phyloP scores from a whole-genome alignment of 2,329 filamentous ascomycete species.

The Magnaporthiopsis incrustans region DNA sequence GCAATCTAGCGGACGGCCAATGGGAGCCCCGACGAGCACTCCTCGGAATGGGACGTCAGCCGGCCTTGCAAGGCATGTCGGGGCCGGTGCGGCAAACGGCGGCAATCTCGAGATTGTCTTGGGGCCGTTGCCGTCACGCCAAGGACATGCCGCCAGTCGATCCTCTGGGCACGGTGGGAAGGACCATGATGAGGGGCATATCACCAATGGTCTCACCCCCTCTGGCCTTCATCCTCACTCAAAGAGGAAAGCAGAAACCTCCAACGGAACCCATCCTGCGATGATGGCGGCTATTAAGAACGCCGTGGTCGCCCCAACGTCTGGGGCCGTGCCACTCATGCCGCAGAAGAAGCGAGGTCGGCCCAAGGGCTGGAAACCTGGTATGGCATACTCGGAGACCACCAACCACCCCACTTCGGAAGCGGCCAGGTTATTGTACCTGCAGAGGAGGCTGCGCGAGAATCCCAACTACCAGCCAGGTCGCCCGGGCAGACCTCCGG shows the following conservation, averaged over 20 bases:
- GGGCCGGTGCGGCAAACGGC: not conserved
- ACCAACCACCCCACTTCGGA: conserved; percentile 9
- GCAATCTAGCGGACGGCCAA: not conserved
- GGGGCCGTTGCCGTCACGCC: no score
- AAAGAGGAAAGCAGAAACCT: not conserved
- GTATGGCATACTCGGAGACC: conserved; percentile 21
- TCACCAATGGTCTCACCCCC: not conserved
- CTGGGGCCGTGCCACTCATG: not conserved
- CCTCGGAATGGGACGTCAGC: not conserved
- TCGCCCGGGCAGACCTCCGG: not conserved
- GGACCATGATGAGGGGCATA: not conserved
- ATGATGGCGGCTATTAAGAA: not conserved
- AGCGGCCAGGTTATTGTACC: conserved; percentile 1
- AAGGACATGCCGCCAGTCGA: not conserved
- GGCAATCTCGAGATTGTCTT: not conserved
- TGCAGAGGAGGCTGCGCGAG: not conserved
- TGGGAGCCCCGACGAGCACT: no score
- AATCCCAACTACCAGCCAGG: not conserved
- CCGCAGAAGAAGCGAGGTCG: conserved; percentile 30
- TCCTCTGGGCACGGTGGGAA: not conserved
- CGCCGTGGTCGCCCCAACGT: not conserved
- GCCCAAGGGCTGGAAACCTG: conserved; percentile 38
- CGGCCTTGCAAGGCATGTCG: not conserved
- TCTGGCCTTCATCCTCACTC: not conserved
- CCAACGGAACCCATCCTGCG: not conserved